Conservation (phyloP, 176 grass and related monocot genomes). For the Echinochloa phyllopogon region DNA sequence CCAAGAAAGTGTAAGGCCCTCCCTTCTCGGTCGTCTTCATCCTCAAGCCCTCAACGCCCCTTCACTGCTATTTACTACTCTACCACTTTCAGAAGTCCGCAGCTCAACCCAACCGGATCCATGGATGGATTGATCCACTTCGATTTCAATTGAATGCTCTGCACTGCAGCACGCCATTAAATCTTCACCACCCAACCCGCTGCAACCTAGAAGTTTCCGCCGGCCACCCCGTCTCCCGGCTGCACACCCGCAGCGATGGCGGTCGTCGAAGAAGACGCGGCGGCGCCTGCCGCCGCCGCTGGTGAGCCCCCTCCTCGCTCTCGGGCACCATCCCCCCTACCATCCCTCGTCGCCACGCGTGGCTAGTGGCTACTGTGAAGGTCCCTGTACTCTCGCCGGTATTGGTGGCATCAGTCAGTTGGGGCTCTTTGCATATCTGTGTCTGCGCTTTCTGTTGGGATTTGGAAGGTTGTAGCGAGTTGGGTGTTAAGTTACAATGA, state of each 20-base stretch:
- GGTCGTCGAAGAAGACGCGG: conserved; percentile 12
- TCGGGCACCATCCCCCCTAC: too few species aligned
- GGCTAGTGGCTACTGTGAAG: too few species aligned
- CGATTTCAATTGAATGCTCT: not conserved
- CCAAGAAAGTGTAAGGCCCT: too few species aligned
- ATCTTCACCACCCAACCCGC: not conserved
- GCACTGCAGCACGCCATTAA: not conserved
- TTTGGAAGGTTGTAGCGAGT: not conserved
- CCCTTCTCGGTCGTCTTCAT: too few species aligned
- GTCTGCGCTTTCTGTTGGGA: not conserved
- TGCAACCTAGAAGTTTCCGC: conserved; percentile 19
- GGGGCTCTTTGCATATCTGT: not conserved
- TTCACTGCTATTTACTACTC: too few species aligned
- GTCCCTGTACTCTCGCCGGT: not conserved
- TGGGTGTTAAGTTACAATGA: not conserved
- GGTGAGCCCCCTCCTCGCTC: conserved; percentile 30
- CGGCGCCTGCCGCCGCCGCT: not conserved
- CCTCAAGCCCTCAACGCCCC: too few species aligned
- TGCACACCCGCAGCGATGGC: conserved; percentile 8
- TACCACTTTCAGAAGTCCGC: not conserved
- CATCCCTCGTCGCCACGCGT: not conserved
- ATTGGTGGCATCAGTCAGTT: not conserved
- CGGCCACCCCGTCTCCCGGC: not conserved
- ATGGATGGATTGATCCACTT: not conserved
- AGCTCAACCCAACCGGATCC: not conserved